phyloP scores from a whole-genome alignment of 176 grass and related monocot genomes.

The Musa beccarii region DNA sequence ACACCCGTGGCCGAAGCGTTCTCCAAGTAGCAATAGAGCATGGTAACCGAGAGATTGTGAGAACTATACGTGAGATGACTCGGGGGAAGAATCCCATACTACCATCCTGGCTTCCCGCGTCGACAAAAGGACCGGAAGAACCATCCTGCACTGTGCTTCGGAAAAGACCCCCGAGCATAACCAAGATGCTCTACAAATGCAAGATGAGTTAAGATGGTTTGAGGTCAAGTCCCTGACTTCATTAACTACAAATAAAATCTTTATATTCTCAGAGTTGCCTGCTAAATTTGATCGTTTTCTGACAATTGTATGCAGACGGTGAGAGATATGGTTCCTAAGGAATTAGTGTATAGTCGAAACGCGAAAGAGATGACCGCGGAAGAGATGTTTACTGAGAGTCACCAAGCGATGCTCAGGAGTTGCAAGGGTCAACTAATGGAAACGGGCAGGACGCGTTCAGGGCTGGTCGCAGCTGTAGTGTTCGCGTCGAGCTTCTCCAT shows the following conservation, averaged over 20 bases:
- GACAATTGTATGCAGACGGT: too few species aligned
- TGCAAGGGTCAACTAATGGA: slow-evolving; percentile 4
- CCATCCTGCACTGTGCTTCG: slow-evolving; percentile 25
- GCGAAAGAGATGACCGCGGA: too few species aligned
- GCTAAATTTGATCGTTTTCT: too few species aligned
- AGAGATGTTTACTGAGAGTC: too few species aligned
- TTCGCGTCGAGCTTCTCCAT: slow-evolving; percentile 38
- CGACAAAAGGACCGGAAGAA: not conserved
- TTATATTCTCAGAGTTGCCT: too few species aligned
- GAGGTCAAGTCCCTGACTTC: slow-evolving; percentile 6
- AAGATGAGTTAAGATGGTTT: slow-evolving; percentile 20
- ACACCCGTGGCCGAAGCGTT: slow-evolving; percentile 12
- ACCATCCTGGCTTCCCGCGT: slow-evolving; percentile 7
- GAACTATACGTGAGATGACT: not conserved
- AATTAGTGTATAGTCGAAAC: too few species aligned
- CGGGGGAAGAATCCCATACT: not conserved
- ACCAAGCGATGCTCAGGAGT: not conserved
- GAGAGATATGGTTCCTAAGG: too few species aligned
- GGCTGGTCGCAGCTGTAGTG: slow-evolving; percentile 26
- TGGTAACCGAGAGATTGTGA: slow-evolving; percentile 17
- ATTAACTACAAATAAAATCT: too few species aligned
- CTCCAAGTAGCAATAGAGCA: slow-evolving; percentile 22
- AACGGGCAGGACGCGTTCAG: slow-evolving; percentile 11
- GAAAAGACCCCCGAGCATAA: not conserved
- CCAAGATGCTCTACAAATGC: slow-evolving; percentile 11